Evolutionary conservation across 1,284 basidiomycete genomes (phyloP).

Genomic region (Boletellus dicymbophilus): DNA sequence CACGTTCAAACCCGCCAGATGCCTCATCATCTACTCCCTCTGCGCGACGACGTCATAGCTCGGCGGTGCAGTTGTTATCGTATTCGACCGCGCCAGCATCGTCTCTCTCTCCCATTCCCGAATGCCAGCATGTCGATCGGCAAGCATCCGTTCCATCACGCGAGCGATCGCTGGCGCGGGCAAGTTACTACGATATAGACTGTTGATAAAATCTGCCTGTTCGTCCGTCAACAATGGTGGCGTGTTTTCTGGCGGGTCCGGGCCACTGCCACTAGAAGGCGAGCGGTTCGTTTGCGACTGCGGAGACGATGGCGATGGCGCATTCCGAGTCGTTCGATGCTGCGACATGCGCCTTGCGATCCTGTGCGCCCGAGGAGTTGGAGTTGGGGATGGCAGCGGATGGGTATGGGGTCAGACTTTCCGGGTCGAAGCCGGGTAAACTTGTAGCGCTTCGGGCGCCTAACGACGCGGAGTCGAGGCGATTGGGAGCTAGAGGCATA

Average conservation of each 20-base stretch:
- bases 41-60: constrained; percentile 11
- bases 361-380: background rate
- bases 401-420: no score
- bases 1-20: no score
- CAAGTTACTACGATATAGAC: constrained; percentile 14
- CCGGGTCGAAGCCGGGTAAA: no score
- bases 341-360: constrained; percentile 4
- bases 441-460: background rate
- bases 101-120: constrained; percentile 17
- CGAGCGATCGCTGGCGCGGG: constrained; percentile 24
- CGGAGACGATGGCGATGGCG: background rate
- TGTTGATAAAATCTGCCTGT: constrained; percentile 23
- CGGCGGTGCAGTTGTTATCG: constrained; percentile 14
- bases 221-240: constrained; percentile 20
- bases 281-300: background rate
- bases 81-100: constrained; percentile 9
- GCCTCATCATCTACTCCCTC: background rate
- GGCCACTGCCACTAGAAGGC: no score
- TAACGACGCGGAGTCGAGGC: no score
- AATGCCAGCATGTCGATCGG: constrained; percentile 17
- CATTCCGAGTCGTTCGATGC: constrained; percentile 3
- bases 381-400: constrained; percentile 5
- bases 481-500: constrained; percentile 13
- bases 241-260: background rate
- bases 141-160: constrained; percentile 25